Evolutionary conservation across 805 yeast genomes (phyloP).

Genomic region (Pichia insulana): DNA sequence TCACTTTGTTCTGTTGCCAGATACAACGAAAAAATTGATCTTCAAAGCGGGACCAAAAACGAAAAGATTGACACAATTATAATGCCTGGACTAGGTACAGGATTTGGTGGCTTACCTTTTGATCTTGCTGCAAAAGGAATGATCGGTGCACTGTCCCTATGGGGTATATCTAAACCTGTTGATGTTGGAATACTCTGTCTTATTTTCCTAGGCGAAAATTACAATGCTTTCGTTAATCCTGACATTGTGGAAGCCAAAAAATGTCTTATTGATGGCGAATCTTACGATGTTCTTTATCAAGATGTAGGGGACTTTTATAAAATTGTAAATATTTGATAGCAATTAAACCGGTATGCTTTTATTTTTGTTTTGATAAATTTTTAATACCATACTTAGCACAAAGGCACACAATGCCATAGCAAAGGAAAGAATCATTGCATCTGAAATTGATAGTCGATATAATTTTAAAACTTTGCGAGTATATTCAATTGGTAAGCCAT

Average conservation of each 20-base stretch:
- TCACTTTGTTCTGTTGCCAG: conserved; percentile 21
- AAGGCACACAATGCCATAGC: conserved; percentile 21
- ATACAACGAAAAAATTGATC: conserved; percentile 12
- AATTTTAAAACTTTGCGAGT: conserved; percentile 23
- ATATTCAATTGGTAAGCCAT: conserved; percentile 23
- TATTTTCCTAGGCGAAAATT: conserved; percentile 22
- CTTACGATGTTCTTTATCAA: conserved; percentile 4
- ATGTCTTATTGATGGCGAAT: not conserved
- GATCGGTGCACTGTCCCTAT: conserved; percentile 29
- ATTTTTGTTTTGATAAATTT: conserved; percentile 11
- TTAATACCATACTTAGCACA: conserved; percentile 17
- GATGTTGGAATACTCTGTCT: conserved; percentile 20
- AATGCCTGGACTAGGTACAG: conserved; percentile 34
- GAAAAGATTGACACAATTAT: conserved; percentile 21
- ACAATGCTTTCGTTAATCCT: conserved; percentile 1
- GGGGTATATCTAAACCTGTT: conserved; percentile 10
- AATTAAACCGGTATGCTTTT: not conserved
- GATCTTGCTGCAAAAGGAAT: conserved; percentile 28
- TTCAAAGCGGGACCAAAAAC: not conserved
- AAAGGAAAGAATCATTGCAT: conserved; percentile 19
- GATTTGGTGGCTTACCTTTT: conserved; percentile 29
- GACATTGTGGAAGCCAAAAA: conserved; percentile 1
- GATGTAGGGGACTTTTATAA: conserved; percentile 8
- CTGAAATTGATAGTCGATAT: conserved; percentile 22
- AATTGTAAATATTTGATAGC: not conserved